Percentiles rank a stretch among this genome's conserved stretches.
phyloP scores from a whole-genome alignment of 352 stramenopile species.

The Blastocystis sp. region DNA sequence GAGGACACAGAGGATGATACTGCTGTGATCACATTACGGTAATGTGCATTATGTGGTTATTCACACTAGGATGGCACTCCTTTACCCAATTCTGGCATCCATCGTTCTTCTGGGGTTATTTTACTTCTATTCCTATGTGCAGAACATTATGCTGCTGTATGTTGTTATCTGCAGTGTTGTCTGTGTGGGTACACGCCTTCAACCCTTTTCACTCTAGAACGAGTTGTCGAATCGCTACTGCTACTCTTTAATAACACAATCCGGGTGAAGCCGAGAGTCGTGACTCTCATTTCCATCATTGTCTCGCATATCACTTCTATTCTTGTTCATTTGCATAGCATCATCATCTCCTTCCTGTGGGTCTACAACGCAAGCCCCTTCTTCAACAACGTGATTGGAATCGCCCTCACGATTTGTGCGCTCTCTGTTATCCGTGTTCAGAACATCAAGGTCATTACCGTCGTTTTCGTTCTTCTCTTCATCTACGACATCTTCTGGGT shows the following conservation, averaged over 20 bases:
- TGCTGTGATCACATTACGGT: no score
- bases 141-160: not conserved
- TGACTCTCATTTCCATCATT: not conserved
- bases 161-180: not conserved
- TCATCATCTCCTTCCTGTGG: not conserved
- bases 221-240: not conserved
- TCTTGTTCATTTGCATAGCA: not conserved
- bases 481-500: slow-evolving; percentile 55
- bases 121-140: slow-evolving; percentile 22
- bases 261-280: not conserved
- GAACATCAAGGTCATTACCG: slow-evolving; percentile 6
- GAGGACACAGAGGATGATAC: no score
- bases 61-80: no score
- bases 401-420: not conserved
- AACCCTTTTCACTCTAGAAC: not conserved
- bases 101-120: not conserved
- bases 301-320: not conserved
- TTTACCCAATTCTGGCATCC: slow-evolving; percentile 5
- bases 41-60: no score
- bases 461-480: slow-evolving; percentile 28
- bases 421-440: not conserved
- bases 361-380: not conserved
- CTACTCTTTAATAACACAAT: no score
- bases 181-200: not conserved
- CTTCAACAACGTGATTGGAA: slow-evolving; percentile 14